Evolutionary conservation across 768 basidiomycete species (phyloP), one percentile per base, ranked within the genome.

Genomic region (Symmetrospora coprosmae): DNA sequence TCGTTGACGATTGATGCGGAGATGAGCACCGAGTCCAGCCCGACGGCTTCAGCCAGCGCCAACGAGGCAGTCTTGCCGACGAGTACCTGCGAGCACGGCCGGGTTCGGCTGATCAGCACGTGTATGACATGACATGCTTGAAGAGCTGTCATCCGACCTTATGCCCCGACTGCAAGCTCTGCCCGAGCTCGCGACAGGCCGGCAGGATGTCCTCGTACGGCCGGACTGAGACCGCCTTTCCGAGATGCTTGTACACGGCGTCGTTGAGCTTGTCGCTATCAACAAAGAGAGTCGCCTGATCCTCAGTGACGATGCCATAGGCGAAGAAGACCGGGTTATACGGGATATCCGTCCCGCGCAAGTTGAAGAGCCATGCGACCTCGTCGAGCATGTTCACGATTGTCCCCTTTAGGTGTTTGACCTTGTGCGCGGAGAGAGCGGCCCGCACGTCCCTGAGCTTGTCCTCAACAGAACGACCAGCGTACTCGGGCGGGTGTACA

Each of bases 321-420:
- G 87, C 81, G 69, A 94, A 96, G 51, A 31, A 64, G 77, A 81
- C 81, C 2, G 83, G 83, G 63, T 94, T 97, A 74, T 79, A 96
- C 33, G 82, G 82, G 67, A 97, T 91, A 70, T 96, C 92, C 2
- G 82, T 80, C 1, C 90, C 91, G 63, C 92, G 82, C 31, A 99
- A 76, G 72, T 96, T 91, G 74, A 88, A 86, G 37, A 90, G 70
- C 89, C 89, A 65, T 48, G 65, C 19, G 13, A 64, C 45, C 33
- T 63, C 62, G 47, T 49, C 47, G 23, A 65, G 50, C 78, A 84
- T 82, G n/a, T 78, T 84, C 3, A 96, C 79, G 1, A 92, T 82
- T 39, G 86, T 72, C 1, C 85, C 88, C 21, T 69, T 66, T n/a
- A 66, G 69, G 40, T 73, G 69, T 35, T 52, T 58, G 14, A 35